A percentile compares a stretch with the other conserved stretches of the same genome.
These are phyloP conservation scores for Orbilia javanica DNA, from an alignment of 2,329 filamentous ascomycete genomes.

Conservation along the genomic window DNA sequence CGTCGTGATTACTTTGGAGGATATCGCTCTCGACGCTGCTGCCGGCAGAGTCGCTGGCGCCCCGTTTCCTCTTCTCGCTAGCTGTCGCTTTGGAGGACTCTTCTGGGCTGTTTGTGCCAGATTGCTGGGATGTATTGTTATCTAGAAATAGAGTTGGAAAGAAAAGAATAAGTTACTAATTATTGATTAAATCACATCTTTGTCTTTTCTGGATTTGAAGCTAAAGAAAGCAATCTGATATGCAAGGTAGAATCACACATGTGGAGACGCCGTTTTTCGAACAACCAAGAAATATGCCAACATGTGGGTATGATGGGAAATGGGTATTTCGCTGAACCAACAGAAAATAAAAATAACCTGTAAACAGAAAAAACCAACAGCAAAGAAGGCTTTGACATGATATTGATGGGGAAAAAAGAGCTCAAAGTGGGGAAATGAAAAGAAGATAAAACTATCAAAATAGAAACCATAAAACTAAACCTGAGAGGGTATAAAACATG, in stretches of 20 bases:
- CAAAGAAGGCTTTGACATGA: constrained; percentile 9
- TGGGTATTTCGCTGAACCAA: constrained; percentile 27
- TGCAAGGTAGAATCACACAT: constrained; percentile 21
- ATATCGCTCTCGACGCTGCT: constrained; percentile 22
- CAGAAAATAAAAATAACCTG: constrained; percentile 10
- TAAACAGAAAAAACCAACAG: constrained; percentile 22
- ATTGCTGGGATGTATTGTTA: constrained; percentile 24
- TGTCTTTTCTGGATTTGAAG: background rate
- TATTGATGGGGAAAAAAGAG: background rate
- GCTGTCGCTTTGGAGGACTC: constrained; percentile 33
- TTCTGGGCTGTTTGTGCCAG: constrained; percentile 51
- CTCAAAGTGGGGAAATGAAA: background rate
- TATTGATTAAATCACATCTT: constrained; percentile 49
- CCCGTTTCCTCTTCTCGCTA: constrained; percentile 51
- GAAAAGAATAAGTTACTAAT: constrained; percentile 57
- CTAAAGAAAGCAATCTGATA: constrained; percentile 25
- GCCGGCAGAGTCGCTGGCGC: constrained; percentile 43
- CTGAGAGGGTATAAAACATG: constrained; percentile 4
- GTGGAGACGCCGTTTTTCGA: constrained; percentile 38
- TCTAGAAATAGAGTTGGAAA: constrained; percentile 52
- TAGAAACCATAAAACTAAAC: constrained; percentile 4
- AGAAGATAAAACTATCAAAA: background rate
- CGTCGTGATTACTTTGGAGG: constrained; percentile 3
- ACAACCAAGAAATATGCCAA: constrained; percentile 46
- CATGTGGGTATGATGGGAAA: constrained; percentile 35